These are phyloP conservation scores for Cyclotella choctawhatcheeana DNA, from an alignment of 108 stramenopile species.

Conservation along the genomic window DNA sequence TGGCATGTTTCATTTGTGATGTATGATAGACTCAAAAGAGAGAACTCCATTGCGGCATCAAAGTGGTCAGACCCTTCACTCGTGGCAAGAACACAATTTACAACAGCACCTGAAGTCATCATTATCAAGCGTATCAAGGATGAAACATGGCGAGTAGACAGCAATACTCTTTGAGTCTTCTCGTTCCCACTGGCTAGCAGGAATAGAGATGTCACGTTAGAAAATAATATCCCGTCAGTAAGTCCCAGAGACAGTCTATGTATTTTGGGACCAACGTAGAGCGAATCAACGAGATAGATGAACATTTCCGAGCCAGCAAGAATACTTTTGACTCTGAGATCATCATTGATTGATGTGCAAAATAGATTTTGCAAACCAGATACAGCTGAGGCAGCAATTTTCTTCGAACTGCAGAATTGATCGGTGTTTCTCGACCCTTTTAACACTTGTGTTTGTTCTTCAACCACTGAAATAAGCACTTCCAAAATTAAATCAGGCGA, in stretches of 20 bases:
- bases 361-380: slow-evolving; percentile 59
- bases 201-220: slow-evolving; percentile 53
- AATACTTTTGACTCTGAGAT: slow-evolving; percentile 32
- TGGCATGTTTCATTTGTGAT: slow-evolving; percentile 27
- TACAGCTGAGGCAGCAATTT: slow-evolving; percentile 40
- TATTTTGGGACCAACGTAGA: slow-evolving; percentile 44
- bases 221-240: slow-evolving; percentile 58
- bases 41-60: slow-evolving; percentile 68
- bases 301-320: slow-evolving; percentile 32
- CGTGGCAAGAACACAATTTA: slow-evolving; percentile 41
- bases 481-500: slow-evolving; percentile 1
- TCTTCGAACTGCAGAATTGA: slow-evolving; percentile 18
- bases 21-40: slow-evolving; percentile 54
- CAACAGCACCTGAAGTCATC: slow-evolving; percentile 41
- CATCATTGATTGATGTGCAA: slow-evolving; percentile 26
- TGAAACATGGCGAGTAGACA: slow-evolving; percentile 31
- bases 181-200: slow-evolving; percentile 51
- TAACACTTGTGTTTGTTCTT: slow-evolving; percentile 23
- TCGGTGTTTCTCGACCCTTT: slow-evolving; percentile 26
- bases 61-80: slow-evolving; percentile 49
- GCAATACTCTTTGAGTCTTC: slow-evolving; percentile 24
- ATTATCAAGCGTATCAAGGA: slow-evolving; percentile 31
- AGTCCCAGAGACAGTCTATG: slow-evolving; percentile 22
- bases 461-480: slow-evolving; percentile 33
- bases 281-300: slow-evolving; percentile 19